Evolutionary conservation across 352 stramenopile genomes (phyloP).

Genomic region (Phytophthora constricta): DNA sequence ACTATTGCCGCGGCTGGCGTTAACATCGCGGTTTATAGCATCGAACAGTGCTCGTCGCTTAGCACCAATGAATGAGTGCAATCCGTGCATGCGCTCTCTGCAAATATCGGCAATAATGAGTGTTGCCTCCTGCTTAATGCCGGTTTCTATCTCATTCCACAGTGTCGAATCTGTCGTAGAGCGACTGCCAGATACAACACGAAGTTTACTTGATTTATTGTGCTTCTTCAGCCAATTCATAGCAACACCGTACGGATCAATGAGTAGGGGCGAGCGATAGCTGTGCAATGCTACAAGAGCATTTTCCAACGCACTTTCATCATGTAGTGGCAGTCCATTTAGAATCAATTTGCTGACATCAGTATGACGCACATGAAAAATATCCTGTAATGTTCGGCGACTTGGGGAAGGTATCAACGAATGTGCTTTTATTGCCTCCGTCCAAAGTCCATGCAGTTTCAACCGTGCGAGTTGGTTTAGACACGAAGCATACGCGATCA

Average conservation of each 20-base stretch:
- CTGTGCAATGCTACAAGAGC: slow-evolving; percentile 44
- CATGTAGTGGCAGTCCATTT: slow-evolving; percentile 43
- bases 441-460: slow-evolving; percentile 40
- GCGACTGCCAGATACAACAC: slow-evolving; percentile 21
- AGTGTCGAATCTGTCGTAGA: slow-evolving; percentile 18
- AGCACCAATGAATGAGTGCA: slow-evolving; percentile 52
- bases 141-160: slow-evolving; percentile 51
- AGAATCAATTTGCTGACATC: slow-evolving; percentile 53
- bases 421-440: slow-evolving; percentile 29
- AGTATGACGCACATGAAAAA: slow-evolving; percentile 46
- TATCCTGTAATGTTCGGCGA: slow-evolving; percentile 23
- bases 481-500: slow-evolving; percentile 53
- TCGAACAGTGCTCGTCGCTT: slow-evolving; percentile 60
- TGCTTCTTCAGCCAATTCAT: slow-evolving; percentile 59
- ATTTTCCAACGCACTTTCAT: slow-evolving; percentile 52
- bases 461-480: slow-evolving; percentile 37
- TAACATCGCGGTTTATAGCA: slow-evolving; percentile 55
- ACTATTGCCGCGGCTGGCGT: background rate
- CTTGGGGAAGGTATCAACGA: slow-evolving; percentile 42
- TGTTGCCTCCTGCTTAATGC: slow-evolving; percentile 43
- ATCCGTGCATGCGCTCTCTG: slow-evolving; percentile 19
- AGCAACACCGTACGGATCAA: slow-evolving; percentile 68
- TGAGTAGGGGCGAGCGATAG: slow-evolving; percentile 58
- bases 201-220: slow-evolving; percentile 14
- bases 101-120: slow-evolving; percentile 58